phyloP scores from a whole-genome alignment of 2,329 filamentous ascomycete genomes.

The Pseudofabraea citricarpa region DNA sequence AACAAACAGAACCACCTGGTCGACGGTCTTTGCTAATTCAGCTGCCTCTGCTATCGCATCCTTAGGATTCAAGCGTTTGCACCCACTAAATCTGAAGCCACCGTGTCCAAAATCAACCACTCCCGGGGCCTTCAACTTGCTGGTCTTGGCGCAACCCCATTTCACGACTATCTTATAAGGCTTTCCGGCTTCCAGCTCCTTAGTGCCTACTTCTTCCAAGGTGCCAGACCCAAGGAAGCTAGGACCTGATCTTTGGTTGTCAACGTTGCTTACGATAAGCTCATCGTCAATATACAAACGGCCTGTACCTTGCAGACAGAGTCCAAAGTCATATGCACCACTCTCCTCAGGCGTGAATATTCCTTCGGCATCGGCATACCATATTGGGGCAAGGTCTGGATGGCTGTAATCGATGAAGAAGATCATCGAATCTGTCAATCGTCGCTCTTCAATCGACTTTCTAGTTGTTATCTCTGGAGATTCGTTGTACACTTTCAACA shows the following conservation, averaged over 20 bases:
- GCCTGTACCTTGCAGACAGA: constrained; percentile 28
- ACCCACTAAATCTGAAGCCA: constrained; percentile 55
- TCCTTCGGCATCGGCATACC: constrained; percentile 22
- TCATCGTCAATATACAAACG: constrained; percentile 24
- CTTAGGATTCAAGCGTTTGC: constrained; percentile 48
- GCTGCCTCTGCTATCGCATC: constrained; percentile 62
- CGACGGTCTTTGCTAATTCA: constrained; percentile 58
- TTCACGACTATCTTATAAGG: constrained; percentile 18
- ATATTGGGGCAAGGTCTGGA: background rate
- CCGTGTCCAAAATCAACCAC: constrained; percentile 44
- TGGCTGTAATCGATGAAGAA: constrained; percentile 3
- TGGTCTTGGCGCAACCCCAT: constrained; percentile 49
- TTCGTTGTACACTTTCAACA: constrained; percentile 1
- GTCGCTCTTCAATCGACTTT: background rate
- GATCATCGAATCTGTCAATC: background rate
- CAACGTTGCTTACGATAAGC: constrained; percentile 25
- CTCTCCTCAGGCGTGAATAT: constrained; percentile 5
- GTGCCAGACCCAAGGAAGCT: constrained; percentile 31
- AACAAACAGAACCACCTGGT: constrained; percentile 71
- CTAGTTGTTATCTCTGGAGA: background rate
- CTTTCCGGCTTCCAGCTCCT: constrained; percentile 16
- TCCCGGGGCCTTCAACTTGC: constrained; percentile 46
- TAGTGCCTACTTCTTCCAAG: constrained; percentile 20
- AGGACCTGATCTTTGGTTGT: constrained; percentile 26
- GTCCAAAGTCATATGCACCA: constrained; percentile 22